A percentile compares a stretch with the other conserved stretches of the same genome.
These are phyloP conservation scores for Scenedesmus sp. DNA, from an alignment of 163 green algal genomes.

Conservation along the genomic window DNA sequence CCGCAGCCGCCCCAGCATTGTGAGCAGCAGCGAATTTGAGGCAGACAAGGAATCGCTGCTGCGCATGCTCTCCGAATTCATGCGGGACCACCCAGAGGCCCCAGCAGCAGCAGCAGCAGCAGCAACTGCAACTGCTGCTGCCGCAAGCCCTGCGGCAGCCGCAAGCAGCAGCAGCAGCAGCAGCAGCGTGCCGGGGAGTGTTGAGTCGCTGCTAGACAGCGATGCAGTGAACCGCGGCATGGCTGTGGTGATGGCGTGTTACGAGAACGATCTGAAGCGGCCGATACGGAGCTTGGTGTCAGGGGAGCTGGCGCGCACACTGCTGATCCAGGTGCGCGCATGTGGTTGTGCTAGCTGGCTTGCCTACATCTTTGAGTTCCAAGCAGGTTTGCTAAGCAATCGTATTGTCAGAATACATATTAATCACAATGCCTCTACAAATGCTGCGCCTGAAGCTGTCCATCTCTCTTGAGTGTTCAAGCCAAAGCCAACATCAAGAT, in stretches of 20 bases:
- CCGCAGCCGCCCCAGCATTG: constrained; percentile 71
- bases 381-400: no score
- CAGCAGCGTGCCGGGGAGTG: not conserved
- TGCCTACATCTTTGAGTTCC: no score
- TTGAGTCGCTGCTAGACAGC: not conserved
- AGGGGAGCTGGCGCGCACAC: constrained; percentile 80
- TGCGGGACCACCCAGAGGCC: constrained; percentile 58
- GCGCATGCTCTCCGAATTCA: constrained; percentile 89
- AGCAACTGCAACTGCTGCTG: not conserved
- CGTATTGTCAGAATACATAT: no score
- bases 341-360: not conserved
- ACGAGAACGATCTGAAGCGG: constrained; percentile 86
- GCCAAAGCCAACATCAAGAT: no score
- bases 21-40: constrained; percentile 75
- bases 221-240: constrained; percentile 37
- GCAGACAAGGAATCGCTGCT: constrained; percentile 77
- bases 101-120: constrained; percentile 13
- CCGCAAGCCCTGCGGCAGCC: not conserved
- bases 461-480: no score
- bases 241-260: constrained; percentile 87
- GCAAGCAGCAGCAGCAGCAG: constrained; percentile 29
- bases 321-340: constrained; percentile 87
- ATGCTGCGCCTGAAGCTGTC: no score
- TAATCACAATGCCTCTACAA: no score
- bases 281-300: constrained; percentile 84